Base-by-base conservation (phyloP, 495 filamentous ascomycete genomes). In the Hypoxylon rickii region DNA sequence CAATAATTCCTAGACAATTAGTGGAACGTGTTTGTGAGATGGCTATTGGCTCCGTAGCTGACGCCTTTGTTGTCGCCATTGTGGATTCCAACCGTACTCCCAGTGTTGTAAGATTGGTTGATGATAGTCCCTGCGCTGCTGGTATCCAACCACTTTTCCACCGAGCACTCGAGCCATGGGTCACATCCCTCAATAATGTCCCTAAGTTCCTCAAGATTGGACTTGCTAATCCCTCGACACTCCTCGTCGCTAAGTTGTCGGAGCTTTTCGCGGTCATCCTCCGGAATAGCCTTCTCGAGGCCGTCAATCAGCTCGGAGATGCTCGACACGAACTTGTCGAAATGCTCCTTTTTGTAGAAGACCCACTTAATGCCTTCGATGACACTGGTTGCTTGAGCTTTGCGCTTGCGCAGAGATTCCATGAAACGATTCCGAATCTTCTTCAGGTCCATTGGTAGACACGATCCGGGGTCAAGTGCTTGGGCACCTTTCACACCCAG, bases 181-280 rank as follows among this genome's bases (percentile, higher is more conserved):
- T 57, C 53, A 10, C 53, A 57, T 13, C 20, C 44, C 18, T 50
- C 10, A 11, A 20, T 32, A 18, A 50, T 36, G 0, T 43, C 44
- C 24, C 34, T 50, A 19, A 57, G 44, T 3, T 57, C 53, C 18
- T 50, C 53, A 3, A 50, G 24, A 24, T 50, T 50, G n/a, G 44
- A 17, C 33, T 50, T 57, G 24, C 22, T 44, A 3, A 57, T 11
- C 5, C 44, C 36, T n/a, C 43, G 22, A 18, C 44, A 57, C 33
- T 57, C 53, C 12, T 57, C 53, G 8, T 42, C 38, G 26, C 53
- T 57, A 10, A 50, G 18, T 12, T 49, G 17, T 6, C 37, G 38
- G 6, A 51, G 29, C 26, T 51, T 42, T 16, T 51, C 15, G 2
- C 13, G 10, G 17, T 4, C 34, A n/a, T 42, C 53, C 13, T 41